These are phyloP conservation scores for Polytrichum formosum DNA, from an alignment of 225 moss, liverwort and hornwort species.

Conservation along the genomic window DNA sequence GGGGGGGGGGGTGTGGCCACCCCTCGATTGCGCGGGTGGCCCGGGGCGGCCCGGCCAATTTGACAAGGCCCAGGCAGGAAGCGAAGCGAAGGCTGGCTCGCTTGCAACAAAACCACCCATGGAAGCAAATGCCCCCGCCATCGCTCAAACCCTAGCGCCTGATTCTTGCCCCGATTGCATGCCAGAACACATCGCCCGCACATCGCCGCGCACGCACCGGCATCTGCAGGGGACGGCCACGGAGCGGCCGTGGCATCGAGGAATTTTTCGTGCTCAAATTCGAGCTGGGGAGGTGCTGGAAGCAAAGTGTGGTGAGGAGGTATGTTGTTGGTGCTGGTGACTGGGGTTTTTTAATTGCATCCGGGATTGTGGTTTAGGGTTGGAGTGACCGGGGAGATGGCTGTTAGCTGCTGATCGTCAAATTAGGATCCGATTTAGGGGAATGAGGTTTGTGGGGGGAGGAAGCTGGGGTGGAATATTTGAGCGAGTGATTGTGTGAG, in stretches of 20 bases:
- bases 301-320: neutral
- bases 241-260: neutral
- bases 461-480: neutral
- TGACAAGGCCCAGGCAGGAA: no score
- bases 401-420: conserved; percentile 48
- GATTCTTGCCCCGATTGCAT: conserved; percentile 5
- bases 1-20: no score
- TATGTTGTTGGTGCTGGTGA: neutral
- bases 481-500: neutral
- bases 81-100: no score
- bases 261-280: neutral
- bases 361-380: neutral
- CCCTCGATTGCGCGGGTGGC: no score
- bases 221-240: neutral
- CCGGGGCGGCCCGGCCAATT: no score
- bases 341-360: neutral
- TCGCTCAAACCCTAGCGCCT: neutral
- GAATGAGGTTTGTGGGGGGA: neutral
- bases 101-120: no score
- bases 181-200: neutral
- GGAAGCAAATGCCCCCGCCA: no score
- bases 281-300: neutral
- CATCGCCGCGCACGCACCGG: neutral
- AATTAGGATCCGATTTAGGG: conserved; percentile 43
- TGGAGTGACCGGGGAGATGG: neutral